phyloP scores from a whole-genome alignment of 2,329 filamentous ascomycete genomes.

The Alternaria infectoria region DNA sequence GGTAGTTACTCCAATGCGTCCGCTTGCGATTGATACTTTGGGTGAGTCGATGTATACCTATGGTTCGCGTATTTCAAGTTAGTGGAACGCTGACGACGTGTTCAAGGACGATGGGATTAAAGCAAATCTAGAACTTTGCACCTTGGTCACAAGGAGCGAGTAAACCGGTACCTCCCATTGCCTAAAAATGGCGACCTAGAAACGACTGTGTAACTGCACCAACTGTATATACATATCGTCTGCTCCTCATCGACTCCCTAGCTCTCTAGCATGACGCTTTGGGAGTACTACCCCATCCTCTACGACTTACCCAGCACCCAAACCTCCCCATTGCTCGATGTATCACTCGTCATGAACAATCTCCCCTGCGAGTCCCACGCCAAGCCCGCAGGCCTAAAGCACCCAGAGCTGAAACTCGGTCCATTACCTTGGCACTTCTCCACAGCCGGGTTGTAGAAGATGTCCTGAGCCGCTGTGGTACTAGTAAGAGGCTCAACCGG shows the following conservation, averaged over 20 bases:
- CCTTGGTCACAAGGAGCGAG: background rate
- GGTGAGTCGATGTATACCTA: background rate
- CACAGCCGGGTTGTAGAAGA: constrained; percentile 63
- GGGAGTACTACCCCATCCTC: background rate
- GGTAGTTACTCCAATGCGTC: background rate
- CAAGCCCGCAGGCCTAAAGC: constrained; percentile 68
- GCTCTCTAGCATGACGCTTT: background rate
- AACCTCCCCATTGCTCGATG: constrained; percentile 35
- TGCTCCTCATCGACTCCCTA: background rate
- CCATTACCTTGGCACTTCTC: constrained; percentile 57
- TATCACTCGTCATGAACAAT: constrained; percentile 61
- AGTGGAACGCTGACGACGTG: background rate
- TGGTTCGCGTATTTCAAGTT: background rate
- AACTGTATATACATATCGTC: background rate
- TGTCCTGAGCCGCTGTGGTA: constrained; percentile 57
- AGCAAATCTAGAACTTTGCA: background rate
- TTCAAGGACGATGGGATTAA: background rate
- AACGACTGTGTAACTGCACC: background rate
- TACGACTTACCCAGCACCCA: constrained; percentile 41
- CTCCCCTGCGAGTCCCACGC: constrained; percentile 56
- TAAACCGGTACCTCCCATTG: background rate
- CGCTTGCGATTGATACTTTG: background rate
- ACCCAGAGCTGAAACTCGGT: constrained; percentile 47
- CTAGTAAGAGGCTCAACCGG: constrained; percentile 55
- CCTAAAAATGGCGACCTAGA: background rate